These are phyloP conservation scores for Amylocystis lapponica DNA, from an alignment of 768 basidiomycete species.

Conservation along the genomic window DNA sequence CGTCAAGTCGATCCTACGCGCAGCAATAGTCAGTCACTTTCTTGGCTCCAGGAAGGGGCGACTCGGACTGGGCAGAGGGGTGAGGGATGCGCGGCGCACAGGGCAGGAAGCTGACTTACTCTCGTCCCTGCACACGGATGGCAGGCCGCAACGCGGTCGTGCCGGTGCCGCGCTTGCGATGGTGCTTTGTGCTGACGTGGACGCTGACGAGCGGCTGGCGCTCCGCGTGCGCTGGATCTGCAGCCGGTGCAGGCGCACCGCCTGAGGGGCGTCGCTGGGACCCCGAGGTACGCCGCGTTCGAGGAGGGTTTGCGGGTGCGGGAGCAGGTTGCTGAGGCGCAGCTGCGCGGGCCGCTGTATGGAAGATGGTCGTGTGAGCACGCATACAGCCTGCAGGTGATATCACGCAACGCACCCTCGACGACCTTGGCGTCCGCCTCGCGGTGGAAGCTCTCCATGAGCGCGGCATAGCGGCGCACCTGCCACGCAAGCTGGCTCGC, in stretches of 20 bases:
- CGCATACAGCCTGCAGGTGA: neutral
- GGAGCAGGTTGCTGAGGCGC: conserved; percentile 2
- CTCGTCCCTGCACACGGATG: conserved; percentile 21
- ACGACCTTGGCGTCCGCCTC: conserved; percentile 69
- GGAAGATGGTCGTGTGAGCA: neutral
- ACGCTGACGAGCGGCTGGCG: conserved; percentile 20
- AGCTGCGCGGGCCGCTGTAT: conserved; percentile 15
- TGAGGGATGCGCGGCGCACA: neutral
- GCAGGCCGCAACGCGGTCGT: conserved; percentile 18
- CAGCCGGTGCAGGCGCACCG: neutral
- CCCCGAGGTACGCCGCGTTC: neutral
- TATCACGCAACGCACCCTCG: conserved; percentile 42
- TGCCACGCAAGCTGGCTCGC: conserved; percentile 81
- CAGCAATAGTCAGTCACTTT: neutral
- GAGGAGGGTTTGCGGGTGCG: neutral
- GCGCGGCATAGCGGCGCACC: conserved; percentile 70
- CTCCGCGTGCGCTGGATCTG: conserved; percentile 1
- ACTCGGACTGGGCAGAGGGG: too few relatives aligned
- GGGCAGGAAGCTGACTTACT: conserved; percentile 14
- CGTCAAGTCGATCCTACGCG: conserved; percentile 2
- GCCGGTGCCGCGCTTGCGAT: conserved; percentile 18
- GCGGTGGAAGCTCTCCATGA: conserved; percentile 75
- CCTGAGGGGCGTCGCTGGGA: neutral
- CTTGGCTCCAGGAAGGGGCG: neutral
- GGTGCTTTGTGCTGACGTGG: conserved; percentile 12